A percentile compares a stretch with the other conserved stretches of the same genome.
phyloP scores from a whole-genome alignment of 768 basidiomycete genomes.

The Terana coerulea region DNA sequence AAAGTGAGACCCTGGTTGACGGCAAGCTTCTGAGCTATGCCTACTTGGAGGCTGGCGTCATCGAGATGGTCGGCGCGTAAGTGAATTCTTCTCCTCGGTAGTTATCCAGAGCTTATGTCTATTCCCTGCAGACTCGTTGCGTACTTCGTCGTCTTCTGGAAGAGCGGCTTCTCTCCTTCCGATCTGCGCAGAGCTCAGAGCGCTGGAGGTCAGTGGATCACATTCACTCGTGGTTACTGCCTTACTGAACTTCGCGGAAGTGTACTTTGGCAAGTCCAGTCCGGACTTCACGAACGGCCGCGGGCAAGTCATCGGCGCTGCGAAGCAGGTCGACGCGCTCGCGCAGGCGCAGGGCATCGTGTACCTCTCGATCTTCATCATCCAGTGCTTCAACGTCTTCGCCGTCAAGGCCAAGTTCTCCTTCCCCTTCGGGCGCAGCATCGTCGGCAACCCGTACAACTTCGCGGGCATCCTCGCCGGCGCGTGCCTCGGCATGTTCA shows the following conservation, averaged over 20 bases:
- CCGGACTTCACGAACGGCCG: constrained; percentile 53
- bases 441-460: constrained; percentile 59
- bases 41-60: constrained; percentile 61
- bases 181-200: constrained; percentile 53
- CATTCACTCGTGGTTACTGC: not conserved
- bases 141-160: constrained; percentile 66
- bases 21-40: constrained; percentile 59
- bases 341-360: constrained; percentile 62
- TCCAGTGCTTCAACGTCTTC: constrained; percentile 69
- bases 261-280: constrained; percentile 44
- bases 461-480: constrained; percentile 60
- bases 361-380: constrained; percentile 65
- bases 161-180: constrained; percentile 55
- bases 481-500: constrained; percentile 61
- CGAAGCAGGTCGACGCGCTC: constrained; percentile 53
- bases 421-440: constrained; percentile 58
- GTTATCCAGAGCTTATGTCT: not conserved
- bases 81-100: constrained; percentile 19
- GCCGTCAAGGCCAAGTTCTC: constrained; percentile 63
- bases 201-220: constrained; percentile 5
- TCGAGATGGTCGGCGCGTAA: constrained; percentile 55
- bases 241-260: constrained; percentile 24
- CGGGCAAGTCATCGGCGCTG: constrained; percentile 42
- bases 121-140: constrained; percentile 42
- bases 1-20: constrained; percentile 61